phyloP scores from a whole-genome alignment of 192 early-diverging fungal genomes.

The Podila minutissima region DNA sequence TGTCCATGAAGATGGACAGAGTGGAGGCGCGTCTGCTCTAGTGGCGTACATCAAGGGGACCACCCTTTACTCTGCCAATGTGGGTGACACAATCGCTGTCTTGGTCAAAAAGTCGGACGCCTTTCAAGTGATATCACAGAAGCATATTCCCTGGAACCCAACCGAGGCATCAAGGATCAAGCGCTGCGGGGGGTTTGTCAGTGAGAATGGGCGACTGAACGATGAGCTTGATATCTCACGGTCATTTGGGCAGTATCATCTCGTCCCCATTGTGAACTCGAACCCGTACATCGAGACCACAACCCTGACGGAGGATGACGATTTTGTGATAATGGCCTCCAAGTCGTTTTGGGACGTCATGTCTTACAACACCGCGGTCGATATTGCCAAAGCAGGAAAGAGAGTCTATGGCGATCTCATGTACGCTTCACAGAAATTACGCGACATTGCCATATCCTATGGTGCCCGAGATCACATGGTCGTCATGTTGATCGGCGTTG shows the following conservation, averaged over 20 bases:
- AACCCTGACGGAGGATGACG: slow-evolving; percentile 81
- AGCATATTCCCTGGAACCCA: slow-evolving; percentile 75
- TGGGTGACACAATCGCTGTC: slow-evolving; percentile 85
- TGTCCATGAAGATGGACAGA: slow-evolving; percentile 49
- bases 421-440: slow-evolving; percentile 80
- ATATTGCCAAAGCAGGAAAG: slow-evolving; percentile 83
- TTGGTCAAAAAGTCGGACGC: slow-evolving; percentile 77
- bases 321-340: slow-evolving; percentile 82
- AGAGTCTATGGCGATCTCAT: slow-evolving; percentile 67
- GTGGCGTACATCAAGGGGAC: slow-evolving; percentile 82
- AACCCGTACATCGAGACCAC: slow-evolving; percentile 82
- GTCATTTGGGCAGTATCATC: slow-evolving; percentile 88
- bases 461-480: slow-evolving; percentile 79
- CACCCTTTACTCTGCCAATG: slow-evolving; percentile 86
- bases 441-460: slow-evolving; percentile 89
- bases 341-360: slow-evolving; percentile 82
- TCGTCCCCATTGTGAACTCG: slow-evolving; percentile 85
- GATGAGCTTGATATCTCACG: slow-evolving; percentile 81
- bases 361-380: slow-evolving; percentile 83
- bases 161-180: slow-evolving; percentile 81
- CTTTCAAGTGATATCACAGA: slow-evolving; percentile 73
- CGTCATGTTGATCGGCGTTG: slow-evolving; percentile 91
- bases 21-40: slow-evolving; percentile 79
- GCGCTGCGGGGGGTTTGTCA: slow-evolving; percentile 82
- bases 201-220: slow-evolving; percentile 76